Evolutionary conservation across 257 asterid genomes (phyloP).

Genomic region (Nicotiana noctiflora): DNA sequence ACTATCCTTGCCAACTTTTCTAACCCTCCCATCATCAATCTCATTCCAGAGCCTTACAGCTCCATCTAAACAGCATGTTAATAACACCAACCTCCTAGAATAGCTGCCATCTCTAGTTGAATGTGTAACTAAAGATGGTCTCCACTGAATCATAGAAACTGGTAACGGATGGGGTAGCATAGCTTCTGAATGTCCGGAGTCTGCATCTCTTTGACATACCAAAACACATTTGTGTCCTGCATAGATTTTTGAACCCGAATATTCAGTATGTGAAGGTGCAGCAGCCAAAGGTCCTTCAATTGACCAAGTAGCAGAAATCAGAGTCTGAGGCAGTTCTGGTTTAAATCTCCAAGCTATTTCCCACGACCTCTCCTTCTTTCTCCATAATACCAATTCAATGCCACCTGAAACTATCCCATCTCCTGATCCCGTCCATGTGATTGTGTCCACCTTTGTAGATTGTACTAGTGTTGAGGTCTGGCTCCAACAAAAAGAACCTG

Average conservation of each 20-base stretch:
- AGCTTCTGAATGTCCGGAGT: conserved; percentile 34
- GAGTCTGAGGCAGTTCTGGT: conserved; percentile 65
- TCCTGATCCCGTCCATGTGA: conserved; percentile 93
- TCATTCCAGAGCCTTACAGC: conserved; percentile 92
- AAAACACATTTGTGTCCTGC: conserved; percentile 49
- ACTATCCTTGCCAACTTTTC: conserved; percentile 55
- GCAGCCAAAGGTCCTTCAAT: conserved; percentile 71
- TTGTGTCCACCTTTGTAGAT: conserved; percentile 65
- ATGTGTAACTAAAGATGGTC: conserved; percentile 66
- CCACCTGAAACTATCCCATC: conserved; percentile 90
- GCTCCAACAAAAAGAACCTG: conserved; percentile 99
- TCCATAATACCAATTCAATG: conserved; percentile 76
- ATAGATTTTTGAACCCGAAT: conserved; percentile 26
- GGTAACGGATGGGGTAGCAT: conserved; percentile 77
- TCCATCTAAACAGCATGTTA: conserved; percentile 87
- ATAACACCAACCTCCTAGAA: conserved; percentile 52
- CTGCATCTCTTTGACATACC: conserved; percentile 48
- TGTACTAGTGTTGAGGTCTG: conserved; percentile 77
- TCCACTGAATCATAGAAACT: conserved; percentile 84
- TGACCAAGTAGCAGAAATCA: conserved; percentile 76
- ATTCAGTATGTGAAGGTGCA: conserved; percentile 48
- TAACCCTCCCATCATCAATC: conserved; percentile 70
- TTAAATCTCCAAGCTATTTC: conserved; percentile 85
- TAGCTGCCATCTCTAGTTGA: conserved; percentile 37
- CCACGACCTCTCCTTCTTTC: conserved; percentile 64